Conservation (phyloP, 169 alveolate species). For the Perkinsus olseni region DNA sequence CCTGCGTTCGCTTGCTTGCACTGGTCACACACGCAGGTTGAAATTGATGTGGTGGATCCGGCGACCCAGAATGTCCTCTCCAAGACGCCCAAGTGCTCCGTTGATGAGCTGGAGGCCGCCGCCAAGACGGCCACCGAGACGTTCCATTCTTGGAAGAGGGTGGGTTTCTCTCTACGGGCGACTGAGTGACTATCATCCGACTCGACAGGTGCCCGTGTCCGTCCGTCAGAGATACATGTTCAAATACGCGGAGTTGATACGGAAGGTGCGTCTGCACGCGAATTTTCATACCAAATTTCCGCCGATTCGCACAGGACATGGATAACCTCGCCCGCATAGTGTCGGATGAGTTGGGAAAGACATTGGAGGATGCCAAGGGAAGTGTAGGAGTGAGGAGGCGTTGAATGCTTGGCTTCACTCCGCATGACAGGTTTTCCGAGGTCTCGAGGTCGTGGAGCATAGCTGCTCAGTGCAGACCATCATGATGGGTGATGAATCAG, state of each 20-base stretch:
- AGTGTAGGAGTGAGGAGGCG: neutral
- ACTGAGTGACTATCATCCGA: neutral
- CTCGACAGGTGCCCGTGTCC: slow-evolving; percentile 38
- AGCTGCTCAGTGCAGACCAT: slow-evolving; percentile 43
- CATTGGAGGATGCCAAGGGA: slow-evolving; percentile 61
- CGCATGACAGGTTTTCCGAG: slow-evolving; percentile 55
- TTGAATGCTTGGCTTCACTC: too few species aligned
- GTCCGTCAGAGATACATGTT: slow-evolving; percentile 31
- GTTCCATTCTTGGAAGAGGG: slow-evolving; percentile 47
- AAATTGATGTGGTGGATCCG: slow-evolving; percentile 9
- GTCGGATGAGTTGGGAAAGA: slow-evolving; percentile 59
- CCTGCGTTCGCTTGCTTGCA: too few species aligned
- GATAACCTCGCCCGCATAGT: neutral
- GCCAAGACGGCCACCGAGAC: slow-evolving; percentile 46
- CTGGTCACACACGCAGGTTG: too few species aligned
- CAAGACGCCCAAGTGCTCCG: slow-evolving; percentile 49
- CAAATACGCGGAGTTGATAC: neutral
- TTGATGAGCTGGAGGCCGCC: slow-evolving; percentile 55
- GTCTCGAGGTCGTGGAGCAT: slow-evolving; percentile 62
- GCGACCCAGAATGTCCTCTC: slow-evolving; percentile 52
- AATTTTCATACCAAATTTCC: neutral
- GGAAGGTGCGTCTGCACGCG: neutral
- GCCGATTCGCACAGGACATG: neutral
- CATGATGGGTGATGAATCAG: slow-evolving; percentile 57
- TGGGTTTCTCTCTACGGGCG: neutral